Conservation (phyloP, 805 yeast species). For the Isabelozyma pseudorhagii region DNA sequence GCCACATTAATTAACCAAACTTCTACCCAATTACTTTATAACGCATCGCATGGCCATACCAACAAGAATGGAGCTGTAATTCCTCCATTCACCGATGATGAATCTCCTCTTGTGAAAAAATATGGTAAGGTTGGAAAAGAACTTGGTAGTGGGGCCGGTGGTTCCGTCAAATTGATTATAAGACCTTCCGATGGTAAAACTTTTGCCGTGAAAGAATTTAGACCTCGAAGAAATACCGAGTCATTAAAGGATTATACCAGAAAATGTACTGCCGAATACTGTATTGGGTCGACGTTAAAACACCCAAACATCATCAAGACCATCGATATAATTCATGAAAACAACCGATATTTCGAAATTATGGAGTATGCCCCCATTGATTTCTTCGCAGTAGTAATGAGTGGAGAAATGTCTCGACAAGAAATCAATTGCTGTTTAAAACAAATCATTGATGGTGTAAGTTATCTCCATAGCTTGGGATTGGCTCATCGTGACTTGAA, state of each 20-base stretch:
- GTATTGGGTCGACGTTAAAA: conserved; percentile 81
- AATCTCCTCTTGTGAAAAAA: conserved; percentile 64
- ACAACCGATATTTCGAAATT: conserved; percentile 73
- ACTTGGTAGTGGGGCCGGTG: conserved; percentile 95
- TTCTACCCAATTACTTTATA: conserved; percentile 33
- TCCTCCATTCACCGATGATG: conserved; percentile 30
- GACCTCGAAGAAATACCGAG: conserved; percentile 72
- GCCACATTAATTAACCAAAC: conserved; percentile 36
- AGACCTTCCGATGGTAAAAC: conserved; percentile 64
- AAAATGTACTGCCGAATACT: conserved; percentile 90
- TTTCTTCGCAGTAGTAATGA: conserved; percentile 84
- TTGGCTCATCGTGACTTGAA: conserved; percentile 81
- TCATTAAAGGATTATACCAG: conserved; percentile 82
- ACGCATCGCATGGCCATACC: conserved; percentile 38
- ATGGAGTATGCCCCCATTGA: conserved; percentile 94
- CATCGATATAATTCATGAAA: conserved; percentile 70
- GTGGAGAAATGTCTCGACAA: conserved; percentile 75
- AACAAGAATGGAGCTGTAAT: conserved; percentile 19
- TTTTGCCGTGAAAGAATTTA: conserved; percentile 91
- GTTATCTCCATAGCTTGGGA: conserved; percentile 72
- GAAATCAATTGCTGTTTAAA: conserved; percentile 81
- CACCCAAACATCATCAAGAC: conserved; percentile 82
- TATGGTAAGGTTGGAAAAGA: conserved; percentile 82
- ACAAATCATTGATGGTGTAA: conserved; percentile 70
- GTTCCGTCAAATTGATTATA: conserved; percentile 73